These are phyloP conservation scores for Didymella lethalis DNA, from an alignment of 2,329 filamentous ascomycete species.

Conservation along the genomic window DNA sequence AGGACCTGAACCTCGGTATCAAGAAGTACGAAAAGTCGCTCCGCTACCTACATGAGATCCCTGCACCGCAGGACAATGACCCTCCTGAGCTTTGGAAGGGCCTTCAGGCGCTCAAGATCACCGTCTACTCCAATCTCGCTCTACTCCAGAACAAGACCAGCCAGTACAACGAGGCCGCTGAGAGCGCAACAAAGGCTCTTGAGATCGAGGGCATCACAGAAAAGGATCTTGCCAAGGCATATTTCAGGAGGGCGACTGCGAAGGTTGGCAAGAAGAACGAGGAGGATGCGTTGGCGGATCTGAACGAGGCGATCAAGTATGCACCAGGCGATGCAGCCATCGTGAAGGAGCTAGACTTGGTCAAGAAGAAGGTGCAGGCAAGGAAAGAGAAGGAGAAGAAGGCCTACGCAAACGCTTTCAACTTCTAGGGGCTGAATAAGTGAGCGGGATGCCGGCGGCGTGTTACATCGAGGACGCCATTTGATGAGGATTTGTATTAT, in stretches of 20 bases:
- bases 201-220: conserved; percentile 69
- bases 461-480: neutral
- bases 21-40: conserved; percentile 95
- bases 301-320: conserved; percentile 55
- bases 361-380: conserved; percentile 78
- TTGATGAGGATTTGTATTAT: neutral
- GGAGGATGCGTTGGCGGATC: conserved; percentile 68
- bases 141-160: conserved; percentile 84
- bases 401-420: conserved; percentile 90
- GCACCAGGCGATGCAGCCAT: conserved; percentile 77
- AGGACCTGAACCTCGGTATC: conserved; percentile 73
- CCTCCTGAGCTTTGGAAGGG: conserved; percentile 70
- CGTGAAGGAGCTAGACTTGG: conserved; percentile 74
- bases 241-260: conserved; percentile 84
- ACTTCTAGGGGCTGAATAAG: conserved; percentile 33
- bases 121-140: conserved; percentile 86
- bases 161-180: conserved; percentile 73
- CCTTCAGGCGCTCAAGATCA: conserved; percentile 79
- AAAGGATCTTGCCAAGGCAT: conserved; percentile 85
- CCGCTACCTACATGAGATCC: conserved; percentile 87
- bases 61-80: conserved; percentile 72
- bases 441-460: neutral
- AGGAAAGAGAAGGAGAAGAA: conserved; percentile 88
- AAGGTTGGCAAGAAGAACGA: conserved; percentile 80
- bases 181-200: conserved; percentile 76